These are phyloP conservation scores for Vanrija humicola DNA, from an alignment of 1,284 basidiomycete species.

Conservation along the genomic window DNA sequence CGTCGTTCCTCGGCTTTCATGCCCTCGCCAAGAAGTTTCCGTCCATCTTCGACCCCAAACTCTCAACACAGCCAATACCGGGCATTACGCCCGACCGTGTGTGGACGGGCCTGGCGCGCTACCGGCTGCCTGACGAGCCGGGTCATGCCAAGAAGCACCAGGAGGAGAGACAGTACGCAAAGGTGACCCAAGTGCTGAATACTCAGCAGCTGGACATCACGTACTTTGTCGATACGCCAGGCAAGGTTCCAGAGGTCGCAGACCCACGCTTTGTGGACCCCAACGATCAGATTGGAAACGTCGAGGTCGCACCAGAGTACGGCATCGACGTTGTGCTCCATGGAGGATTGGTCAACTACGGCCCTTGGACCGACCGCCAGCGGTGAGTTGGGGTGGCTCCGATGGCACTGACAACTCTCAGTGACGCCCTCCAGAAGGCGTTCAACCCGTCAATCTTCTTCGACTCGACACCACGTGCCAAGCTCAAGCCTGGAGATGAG, in stretches of 20 bases:
- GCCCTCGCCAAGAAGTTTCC: constrained; percentile 34
- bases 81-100: constrained; percentile 37
- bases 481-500: constrained; percentile 67
- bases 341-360: constrained; percentile 72
- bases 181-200: constrained; percentile 76
- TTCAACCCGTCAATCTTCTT: constrained; percentile 79
- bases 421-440: constrained; percentile 64
- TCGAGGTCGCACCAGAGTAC: constrained; percentile 85
- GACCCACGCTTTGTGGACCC: constrained; percentile 51
- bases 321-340: constrained; percentile 76
- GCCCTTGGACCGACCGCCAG: constrained; percentile 91
- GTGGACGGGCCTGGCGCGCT: constrained; percentile 52
- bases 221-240: constrained; percentile 71
- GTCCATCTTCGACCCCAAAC: constrained; percentile 36
- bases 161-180: constrained; percentile 69
- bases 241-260: constrained; percentile 39
- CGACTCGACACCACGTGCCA: constrained; percentile 57
- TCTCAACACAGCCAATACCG: constrained; percentile 33
- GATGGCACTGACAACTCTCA: constrained; percentile 9
- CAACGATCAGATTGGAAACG: constrained; percentile 72
- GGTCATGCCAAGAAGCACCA: constrained; percentile 19
- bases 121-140: constrained; percentile 36
- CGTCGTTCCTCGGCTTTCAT: constrained; percentile 38
- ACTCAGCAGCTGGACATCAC: constrained; percentile 68
- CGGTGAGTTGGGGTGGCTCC: constrained; percentile 51